A percentile compares a stretch with the other conserved stretches of the same genome.
These are phyloP conservation scores for Prototheca wickerhamii DNA, from an alignment of 163 green algal species.

Conservation along the genomic window DNA sequence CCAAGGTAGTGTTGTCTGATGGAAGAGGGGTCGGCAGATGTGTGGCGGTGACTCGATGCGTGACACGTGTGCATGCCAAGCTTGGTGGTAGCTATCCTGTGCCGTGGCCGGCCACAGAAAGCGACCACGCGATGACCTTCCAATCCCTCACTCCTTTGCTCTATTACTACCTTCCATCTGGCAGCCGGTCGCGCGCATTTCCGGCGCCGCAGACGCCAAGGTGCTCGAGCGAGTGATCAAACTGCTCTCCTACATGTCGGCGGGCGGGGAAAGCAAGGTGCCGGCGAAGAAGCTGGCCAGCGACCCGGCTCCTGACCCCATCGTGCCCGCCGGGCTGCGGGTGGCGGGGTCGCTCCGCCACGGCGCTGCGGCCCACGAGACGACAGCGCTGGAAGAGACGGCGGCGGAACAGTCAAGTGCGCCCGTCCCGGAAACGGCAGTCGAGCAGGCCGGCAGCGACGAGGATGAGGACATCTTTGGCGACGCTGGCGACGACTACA, in stretches of 20 bases:
- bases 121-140: too few relatives aligned
- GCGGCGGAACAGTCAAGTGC: too few relatives aligned
- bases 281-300: conserved; percentile 13
- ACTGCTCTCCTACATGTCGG: conserved; percentile 75
- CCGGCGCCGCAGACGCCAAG: conserved; percentile 39
- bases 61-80: not conserved
- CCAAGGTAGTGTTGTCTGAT: conserved; percentile 22
- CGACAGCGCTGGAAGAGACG: not conserved
- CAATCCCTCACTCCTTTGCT: too few relatives aligned
- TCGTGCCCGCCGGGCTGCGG: not conserved
- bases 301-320: conserved; percentile 15
- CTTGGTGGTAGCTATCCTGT: too few relatives aligned
- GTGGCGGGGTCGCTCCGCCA: not conserved
- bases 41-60: too few relatives aligned
- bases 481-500: conserved; percentile 77
- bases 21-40: not conserved
- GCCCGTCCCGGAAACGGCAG: not conserved
- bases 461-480: conserved; percentile 90
- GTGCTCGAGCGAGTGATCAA: conserved; percentile 70
- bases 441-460: conserved; percentile 13
- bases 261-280: conserved; percentile 20
- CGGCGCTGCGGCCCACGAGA: not conserved
- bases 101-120: too few relatives aligned
- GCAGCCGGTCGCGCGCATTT: conserved; percentile 36
- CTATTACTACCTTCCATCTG: too few relatives aligned